Evolutionary conservation across 139 green algal species (phyloP).

Genomic region (Closterium sp.): DNA sequence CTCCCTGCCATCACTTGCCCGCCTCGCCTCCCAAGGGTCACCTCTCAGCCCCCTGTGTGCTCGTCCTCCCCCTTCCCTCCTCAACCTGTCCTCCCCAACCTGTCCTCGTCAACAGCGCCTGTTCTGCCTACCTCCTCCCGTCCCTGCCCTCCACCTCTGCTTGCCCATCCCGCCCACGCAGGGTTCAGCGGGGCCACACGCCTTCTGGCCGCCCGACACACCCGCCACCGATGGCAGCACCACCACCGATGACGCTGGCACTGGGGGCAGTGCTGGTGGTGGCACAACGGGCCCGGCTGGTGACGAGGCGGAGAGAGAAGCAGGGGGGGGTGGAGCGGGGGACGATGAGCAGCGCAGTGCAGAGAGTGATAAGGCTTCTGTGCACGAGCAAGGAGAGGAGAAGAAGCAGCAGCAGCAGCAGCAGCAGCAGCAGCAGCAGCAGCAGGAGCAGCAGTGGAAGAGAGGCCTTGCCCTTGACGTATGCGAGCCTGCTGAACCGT

Average conservation of each 20-base stretch:
- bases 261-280: not conserved
- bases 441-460: not conserved
- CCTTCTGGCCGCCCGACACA: constrained; percentile 17
- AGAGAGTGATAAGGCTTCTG: not conserved
- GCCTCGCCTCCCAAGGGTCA: no score
- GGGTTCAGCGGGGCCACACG: constrained; percentile 30
- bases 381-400: not conserved
- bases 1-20: no score
- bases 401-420: not conserved
- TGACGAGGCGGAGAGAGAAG: not conserved
- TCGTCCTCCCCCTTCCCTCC: no score
- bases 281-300: not conserved
- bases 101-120: no score
- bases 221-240: no score
- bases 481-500: not conserved
- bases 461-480: not conserved
- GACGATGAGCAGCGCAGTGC: not conserved
- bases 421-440: not conserved
- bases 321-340: not conserved
- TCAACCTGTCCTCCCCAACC: not conserved
- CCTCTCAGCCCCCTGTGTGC: not conserved
- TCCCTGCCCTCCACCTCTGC: not conserved
- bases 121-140: not conserved
- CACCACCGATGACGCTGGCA: not conserved
- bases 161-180: not conserved